Evolutionary conservation across 768 basidiomycete genomes (phyloP).

Genomic region (Xerocomus brunneocitrinus): DNA sequence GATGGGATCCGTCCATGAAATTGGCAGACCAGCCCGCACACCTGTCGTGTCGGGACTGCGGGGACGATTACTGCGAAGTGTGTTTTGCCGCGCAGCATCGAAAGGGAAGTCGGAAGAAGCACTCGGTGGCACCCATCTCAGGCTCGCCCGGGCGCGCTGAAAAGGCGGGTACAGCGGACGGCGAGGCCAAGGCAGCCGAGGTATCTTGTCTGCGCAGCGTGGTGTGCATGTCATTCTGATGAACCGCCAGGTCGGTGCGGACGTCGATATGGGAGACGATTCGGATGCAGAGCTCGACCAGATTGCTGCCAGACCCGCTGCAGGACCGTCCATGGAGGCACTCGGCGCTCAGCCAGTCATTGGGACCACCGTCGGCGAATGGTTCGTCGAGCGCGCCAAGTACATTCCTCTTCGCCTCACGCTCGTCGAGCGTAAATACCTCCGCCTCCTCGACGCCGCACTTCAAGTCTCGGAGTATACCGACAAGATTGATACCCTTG

Average conservation of each 20-base stretch:
- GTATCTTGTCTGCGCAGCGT: slow-evolving; percentile 6
- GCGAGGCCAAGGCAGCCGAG: slow-evolving; percentile 14
- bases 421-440: slow-evolving; percentile 72
- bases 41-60: slow-evolving; percentile 65
- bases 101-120: slow-evolving; percentile 71
- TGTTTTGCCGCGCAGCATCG: slow-evolving; percentile 83
- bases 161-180: slow-evolving; percentile 6
- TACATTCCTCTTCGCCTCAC: slow-evolving; percentile 78
- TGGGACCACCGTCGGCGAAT: slow-evolving; percentile 67
- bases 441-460: slow-evolving; percentile 81
- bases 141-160: slow-evolving; percentile 9
- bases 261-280: slow-evolving; percentile 33
- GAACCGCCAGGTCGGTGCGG: slow-evolving; percentile 24
- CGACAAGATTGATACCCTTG: slow-evolving; percentile 82
- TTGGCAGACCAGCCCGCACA: slow-evolving; percentile 76
- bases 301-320: slow-evolving; percentile 28
- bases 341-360: slow-evolving; percentile 55
- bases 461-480: slow-evolving; percentile 84
- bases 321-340: slow-evolving; percentile 26
- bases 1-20: background rate
- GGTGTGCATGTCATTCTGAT: slow-evolving; percentile 7
- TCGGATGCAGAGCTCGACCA: slow-evolving; percentile 38
- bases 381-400: slow-evolving; percentile 80
- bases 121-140: slow-evolving; percentile 47
- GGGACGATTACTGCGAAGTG: slow-evolving; percentile 75